phyloP scores from a whole-genome alignment of 2,329 filamentous ascomycete genomes.

The Epicoccum sorghinum region DNA sequence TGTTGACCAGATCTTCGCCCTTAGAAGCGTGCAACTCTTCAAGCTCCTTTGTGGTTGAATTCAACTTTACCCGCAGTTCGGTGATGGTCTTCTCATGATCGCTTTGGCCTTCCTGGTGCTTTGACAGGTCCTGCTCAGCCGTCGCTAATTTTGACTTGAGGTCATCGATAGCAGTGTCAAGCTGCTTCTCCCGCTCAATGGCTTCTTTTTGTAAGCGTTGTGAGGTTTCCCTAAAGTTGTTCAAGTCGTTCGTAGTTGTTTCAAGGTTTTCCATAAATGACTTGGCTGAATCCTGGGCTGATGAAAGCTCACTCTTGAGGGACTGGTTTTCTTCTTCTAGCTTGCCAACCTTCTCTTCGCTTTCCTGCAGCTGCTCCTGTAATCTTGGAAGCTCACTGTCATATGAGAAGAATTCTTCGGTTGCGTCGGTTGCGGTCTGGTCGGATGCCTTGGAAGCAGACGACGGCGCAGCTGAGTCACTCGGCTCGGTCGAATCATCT shows the following conservation, averaged over 20 bases:
- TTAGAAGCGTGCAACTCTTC: constrained; percentile 52
- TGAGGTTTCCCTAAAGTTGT: constrained; percentile 59
- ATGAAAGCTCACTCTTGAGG: constrained; percentile 72
- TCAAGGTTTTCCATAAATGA: constrained; percentile 65
- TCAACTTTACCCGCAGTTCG: constrained; percentile 40
- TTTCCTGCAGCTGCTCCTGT: constrained; percentile 74
- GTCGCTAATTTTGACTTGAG: constrained; percentile 40
- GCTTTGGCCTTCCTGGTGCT: constrained; percentile 49
- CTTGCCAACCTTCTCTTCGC: constrained; percentile 71
- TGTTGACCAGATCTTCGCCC: constrained; percentile 39
- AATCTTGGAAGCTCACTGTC: constrained; percentile 84
- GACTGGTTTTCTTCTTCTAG: constrained; percentile 72
- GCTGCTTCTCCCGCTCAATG: constrained; percentile 36
- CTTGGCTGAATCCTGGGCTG: constrained; percentile 69
- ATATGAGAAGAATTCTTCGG: constrained; percentile 88
- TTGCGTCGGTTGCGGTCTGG: constrained; percentile 43
- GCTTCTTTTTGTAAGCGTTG: constrained; percentile 49
- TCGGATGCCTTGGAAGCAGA: constrained; percentile 34
- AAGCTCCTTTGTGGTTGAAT: constrained; percentile 53
- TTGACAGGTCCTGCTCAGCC: constrained; percentile 55
- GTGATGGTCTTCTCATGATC: constrained; percentile 51
- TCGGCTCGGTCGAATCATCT: constrained; percentile 36
- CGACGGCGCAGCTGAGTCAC: constrained; percentile 34
- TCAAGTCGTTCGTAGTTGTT: constrained; percentile 68
- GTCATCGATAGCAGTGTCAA: constrained; percentile 35